Conservation (phyloP, 192 early-diverging fungal species). For the Gamsiella multidivaricata region DNA sequence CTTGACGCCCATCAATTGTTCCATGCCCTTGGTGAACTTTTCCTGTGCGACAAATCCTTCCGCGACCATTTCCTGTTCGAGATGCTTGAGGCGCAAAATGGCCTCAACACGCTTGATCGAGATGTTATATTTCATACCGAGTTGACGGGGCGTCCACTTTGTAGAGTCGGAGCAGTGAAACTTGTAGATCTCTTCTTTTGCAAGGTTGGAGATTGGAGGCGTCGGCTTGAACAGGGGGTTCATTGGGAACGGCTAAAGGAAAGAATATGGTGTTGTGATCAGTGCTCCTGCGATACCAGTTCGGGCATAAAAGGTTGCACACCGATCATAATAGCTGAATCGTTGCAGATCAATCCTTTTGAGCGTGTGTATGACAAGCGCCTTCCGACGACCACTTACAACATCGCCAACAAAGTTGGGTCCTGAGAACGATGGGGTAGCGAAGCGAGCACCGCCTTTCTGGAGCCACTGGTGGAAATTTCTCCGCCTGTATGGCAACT, state of each 20-base stretch:
- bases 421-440: slow-evolving; percentile 35
- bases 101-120: slow-evolving; percentile 91
- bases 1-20: slow-evolving; percentile 78
- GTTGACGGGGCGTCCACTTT: slow-evolving; percentile 71
- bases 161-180: slow-evolving; percentile 69
- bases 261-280: neutral
- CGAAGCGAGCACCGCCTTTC: slow-evolving; percentile 32
- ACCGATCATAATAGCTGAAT: no score
- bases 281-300: neutral
- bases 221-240: slow-evolving; percentile 87
- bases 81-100: slow-evolving; percentile 87
- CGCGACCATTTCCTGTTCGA: slow-evolving; percentile 79
- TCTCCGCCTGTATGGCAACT: slow-evolving; percentile 47
- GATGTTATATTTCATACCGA: slow-evolving; percentile 76
- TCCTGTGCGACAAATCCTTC: slow-evolving; percentile 71
- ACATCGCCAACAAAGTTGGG: slow-evolving; percentile 42
- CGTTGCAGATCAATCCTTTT: no score
- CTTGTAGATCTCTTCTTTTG: slow-evolving; percentile 80
- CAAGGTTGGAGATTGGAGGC: slow-evolving; percentile 75
- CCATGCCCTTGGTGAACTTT: slow-evolving; percentile 85
- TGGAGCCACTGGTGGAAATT: slow-evolving; percentile 44
- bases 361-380: no score
- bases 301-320: no score
- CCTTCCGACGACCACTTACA: slow-evolving; percentile 26
- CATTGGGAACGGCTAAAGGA: slow-evolving; percentile 84